Base-by-base conservation (phyloP, 345 rosid genomes). In the Linum lewisii region DNA sequence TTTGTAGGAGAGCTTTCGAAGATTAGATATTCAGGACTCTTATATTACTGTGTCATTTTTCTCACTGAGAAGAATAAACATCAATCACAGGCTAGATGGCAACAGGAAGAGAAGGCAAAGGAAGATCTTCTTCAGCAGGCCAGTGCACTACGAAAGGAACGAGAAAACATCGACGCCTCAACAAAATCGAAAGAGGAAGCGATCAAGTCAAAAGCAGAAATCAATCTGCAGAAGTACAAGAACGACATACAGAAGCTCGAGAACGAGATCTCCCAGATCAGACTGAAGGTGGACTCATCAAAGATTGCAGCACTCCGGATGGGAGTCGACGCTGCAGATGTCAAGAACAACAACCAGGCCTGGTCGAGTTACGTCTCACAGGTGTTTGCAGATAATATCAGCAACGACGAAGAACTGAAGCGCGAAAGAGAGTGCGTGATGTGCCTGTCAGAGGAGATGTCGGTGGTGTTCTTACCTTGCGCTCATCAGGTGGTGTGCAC, bases 361-460 rank as follows among this genome's bases (percentile, higher is more conserved):
- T 37, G 51, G 15, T 29, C 38, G 38, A 56, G 72, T 47, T 58
- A 61, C 19, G 58, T 70, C 54, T 69, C 83, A 7, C 72, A 72
- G 53, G 57, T 58, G n/a, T 59, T 65, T 3, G 18, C 69, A 37
- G 75, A 62, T 60, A 59, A 62, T 60, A 59, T 77, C 57, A 68
- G 65, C 8, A 78, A 79, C 50, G 56, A 64, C 67, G 13, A 75
- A 71, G 24, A 51, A 25, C n/a, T 81, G 65, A 37, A 75, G 62
- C 84, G 92, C 2, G 98, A 91, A 66, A 76, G 89, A 20, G 98
- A 91, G 62, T 91, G 98, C 24, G 96, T 90, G 63, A 87, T 90
- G 97, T 90, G 96, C 77, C 85, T 82, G 5, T 79, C 86, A 0
- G 86, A 82, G 60, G 86, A 79, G 64, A 77, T 73, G 78, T 73